Base-by-base conservation (phyloP, 2,329 filamentous ascomycete genomes). In the Pyrenophora seminiperda region DNA sequence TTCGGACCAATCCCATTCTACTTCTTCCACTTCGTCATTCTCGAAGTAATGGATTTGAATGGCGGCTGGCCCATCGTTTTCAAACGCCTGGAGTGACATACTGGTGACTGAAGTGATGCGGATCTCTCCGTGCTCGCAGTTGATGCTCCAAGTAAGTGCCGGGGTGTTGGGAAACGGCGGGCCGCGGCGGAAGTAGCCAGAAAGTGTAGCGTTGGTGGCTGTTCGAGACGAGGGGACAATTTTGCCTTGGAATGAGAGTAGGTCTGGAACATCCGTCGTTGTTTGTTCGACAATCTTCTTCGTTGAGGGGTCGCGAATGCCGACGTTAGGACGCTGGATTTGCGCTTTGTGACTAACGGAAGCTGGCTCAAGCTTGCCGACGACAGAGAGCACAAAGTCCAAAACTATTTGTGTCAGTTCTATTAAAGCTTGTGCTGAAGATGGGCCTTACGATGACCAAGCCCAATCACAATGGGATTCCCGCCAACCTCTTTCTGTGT, bases 1-100 rank as follows among this genome's bases (percentile, higher is more conserved):
- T 34, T 70, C 66, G 32, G 73, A 73, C 63, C 78, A 78, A 14
- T 74, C 65, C 38, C 74, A 79, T 53, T 73, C 58, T 0, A 82
- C 63, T 3, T 72, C 56, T 10, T 79, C 74, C 0, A 84, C 74
- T 18, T 72, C 58, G 22, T 79, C 77, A 0, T 67, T 77, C 7
- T 70, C 76, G 37, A 77, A 78, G 32, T 82, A 74, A 47, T 83
- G 79, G 0, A 86, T 62, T 14, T 81, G 74, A 6, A 85, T 73
- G 2, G 71, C 73, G 2, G 68, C 59, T 10, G 62, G 62, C 10
- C 78, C 69, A 0, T 73, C 70, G 0, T 68, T 60, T 0, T 65
- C 61, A 39, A n/a, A 27, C 4, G 38, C 22, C 13, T 58, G 47
- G 47, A 72, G 56, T 9, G 36, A 39, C 13, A 50, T 60, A 4